Evolutionary conservation across 306 rosid genomes (phyloP), one percentile per base, ranked within the genome.

Genomic region (Acacia crassicarpa): DNA sequence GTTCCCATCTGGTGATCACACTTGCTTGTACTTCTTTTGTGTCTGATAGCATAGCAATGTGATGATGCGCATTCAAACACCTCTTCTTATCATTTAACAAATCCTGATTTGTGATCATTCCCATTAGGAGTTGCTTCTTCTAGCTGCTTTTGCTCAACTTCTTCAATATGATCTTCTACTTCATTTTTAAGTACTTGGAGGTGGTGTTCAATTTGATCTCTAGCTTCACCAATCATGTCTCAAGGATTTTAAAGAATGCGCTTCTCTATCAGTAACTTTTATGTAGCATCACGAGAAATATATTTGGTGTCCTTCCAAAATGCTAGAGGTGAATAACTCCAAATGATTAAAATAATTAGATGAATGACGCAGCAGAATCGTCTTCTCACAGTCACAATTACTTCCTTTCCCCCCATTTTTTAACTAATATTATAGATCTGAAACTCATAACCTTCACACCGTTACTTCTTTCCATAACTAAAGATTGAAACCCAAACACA

Each of bases 1-100:
- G 43, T 72, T 82, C 85, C 81, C 73, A 76, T 67, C 81, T 75
- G 70, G 65, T 68, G 66, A 51, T 65, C 8, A 76, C 46, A 27
- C 80, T 58, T 40, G 76, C 45, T 41, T 75, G 68, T 58, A 81
- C 46, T 74, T 75, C 70, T 81, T 81, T 30, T 12, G 61, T 75
- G 80, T 66, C 23, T 81, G 75, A 43, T 69, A 40, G 25, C 53
- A 69, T 41, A 5, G 32, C 74, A 41, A 10, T 9, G 74, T 15
- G 12, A 32, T n/a, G 51, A n/a, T 69, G 53, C 74, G 10, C 53
- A 69, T 41, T 25, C 53, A n/a, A 51, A 69, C 53, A n/a, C 74
- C 74, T 69, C 74, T 69, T 69, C 30, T n/a, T 69, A 4, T 69
- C 53, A 41, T 41, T 69, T 41, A 11, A 69, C 74, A 40, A 22